Base-by-base conservation (phyloP, 148 eudicot species). In the Bassia scoparia region DNA sequence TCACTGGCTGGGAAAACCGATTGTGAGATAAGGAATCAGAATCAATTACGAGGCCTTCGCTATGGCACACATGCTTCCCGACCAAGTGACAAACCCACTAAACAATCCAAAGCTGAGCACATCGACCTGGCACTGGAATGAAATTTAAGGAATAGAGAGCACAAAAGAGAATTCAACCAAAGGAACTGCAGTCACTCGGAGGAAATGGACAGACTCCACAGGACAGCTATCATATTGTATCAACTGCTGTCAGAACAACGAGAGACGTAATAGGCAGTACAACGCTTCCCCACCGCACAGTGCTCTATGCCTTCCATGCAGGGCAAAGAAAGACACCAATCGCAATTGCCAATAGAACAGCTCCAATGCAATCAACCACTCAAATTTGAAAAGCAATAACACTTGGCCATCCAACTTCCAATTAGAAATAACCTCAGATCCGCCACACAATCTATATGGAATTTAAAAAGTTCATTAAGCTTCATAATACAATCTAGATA, bases 281-380 rank as follows among this genome's bases (percentile, higher is more conserved):
- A n/a, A n/a, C n/a, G n/a, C n/a, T n/a, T n/a, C n/a, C n/a, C n/a
- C n/a, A n/a, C n/a, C n/a, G n/a, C n/a, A n/a, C n/a, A n/a, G 78
- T 76, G 96, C 88, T 85, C n/a, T n/a, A n/a, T 92, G 99, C 77
- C 85, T 84, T n/a, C n/a, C 99, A 89, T 92, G 55, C n/a, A 92
- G 87, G 73, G 94, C 90, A 75, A 90, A 92, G 76, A 92, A 86
- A 53, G 85, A 86, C 64, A 90, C 85, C 70, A n/a, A n/a, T n/a
- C n/a, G 97, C 89, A 73, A 92, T 46, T 73, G 83, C 73, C 67
- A 95, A n/a, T n/a, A n/a, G n/a, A n/a, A n/a, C n/a, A n/a, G n/a
- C n/a, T n/a, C n/a, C n/a, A n/a, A n/a, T n/a, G n/a, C n/a, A n/a
- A n/a, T n/a, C n/a, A n/a, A n/a, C n/a, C n/a, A n/a, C n/a, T n/a